Conservation (phyloP, 2,329 filamentous ascomycete genomes). For the Colletotrichum gigasporum region DNA sequence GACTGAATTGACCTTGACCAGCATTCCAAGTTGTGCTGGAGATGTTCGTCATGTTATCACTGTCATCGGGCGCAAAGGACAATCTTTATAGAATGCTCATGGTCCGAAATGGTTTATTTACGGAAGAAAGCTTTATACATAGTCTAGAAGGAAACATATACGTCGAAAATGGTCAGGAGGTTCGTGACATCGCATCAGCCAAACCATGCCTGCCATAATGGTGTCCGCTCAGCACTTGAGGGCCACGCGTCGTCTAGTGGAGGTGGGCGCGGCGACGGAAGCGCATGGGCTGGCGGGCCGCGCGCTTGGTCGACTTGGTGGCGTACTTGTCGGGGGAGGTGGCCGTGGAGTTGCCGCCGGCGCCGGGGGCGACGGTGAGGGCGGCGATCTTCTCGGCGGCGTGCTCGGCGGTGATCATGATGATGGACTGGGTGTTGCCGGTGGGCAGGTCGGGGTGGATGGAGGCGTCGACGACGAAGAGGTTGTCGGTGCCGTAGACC, state of each 20-base stretch:
- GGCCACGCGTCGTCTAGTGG: neutral
- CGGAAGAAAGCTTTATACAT: slow-evolving; percentile 19
- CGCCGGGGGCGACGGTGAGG: slow-evolving; percentile 14
- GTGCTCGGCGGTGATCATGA: slow-evolving; percentile 32
- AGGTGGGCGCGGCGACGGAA: slow-evolving; percentile 15
- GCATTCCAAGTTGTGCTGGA: neutral
- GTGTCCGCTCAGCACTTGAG: slow-evolving; percentile 10
- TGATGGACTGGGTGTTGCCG: slow-evolving; percentile 33
- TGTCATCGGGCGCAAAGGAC: neutral
- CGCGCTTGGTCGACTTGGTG: neutral
- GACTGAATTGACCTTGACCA: too few species aligned
- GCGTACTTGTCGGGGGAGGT: neutral
- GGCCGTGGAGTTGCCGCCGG: slow-evolving; percentile 17
- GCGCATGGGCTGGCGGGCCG: slow-evolving; percentile 16
- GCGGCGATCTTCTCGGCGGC: slow-evolving; percentile 32
- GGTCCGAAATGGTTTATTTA: slow-evolving; percentile 7
- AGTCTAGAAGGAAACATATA: slow-evolving; percentile 17
- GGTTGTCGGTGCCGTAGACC: slow-evolving; percentile 68
- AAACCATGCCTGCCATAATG: neutral
- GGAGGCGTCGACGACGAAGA: slow-evolving; percentile 69
- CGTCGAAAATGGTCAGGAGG: neutral
- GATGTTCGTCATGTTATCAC: neutral
- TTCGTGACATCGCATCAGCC: neutral
- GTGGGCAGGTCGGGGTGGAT: slow-evolving; percentile 62
- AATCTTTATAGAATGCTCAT: neutral